These are phyloP conservation scores for Aspergillus flavus DNA, from an alignment of 2,329 filamentous ascomycete genomes.

Conservation along the genomic window DNA sequence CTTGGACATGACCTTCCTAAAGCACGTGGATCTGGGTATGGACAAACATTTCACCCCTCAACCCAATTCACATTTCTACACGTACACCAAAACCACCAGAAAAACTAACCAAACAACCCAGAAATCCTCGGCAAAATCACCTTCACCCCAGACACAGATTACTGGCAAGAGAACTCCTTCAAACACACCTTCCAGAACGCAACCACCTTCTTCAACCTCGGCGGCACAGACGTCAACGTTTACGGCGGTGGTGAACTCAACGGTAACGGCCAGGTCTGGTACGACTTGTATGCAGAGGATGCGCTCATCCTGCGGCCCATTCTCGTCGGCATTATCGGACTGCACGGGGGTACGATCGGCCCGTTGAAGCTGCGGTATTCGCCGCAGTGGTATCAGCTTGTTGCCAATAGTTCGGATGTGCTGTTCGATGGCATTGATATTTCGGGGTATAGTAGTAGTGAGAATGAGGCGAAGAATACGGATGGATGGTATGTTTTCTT, in stretches of 20 bases:
- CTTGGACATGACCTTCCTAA: conserved; percentile 65
- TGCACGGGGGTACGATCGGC: conserved; percentile 61
- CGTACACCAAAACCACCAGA: neutral
- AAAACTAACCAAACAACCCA: conserved; percentile 27
- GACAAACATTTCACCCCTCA: neutral
- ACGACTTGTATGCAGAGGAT: conserved; percentile 62
- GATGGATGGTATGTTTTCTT: conserved; percentile 53
- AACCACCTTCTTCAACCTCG: conserved; percentile 68
- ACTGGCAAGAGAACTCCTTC: conserved; percentile 69
- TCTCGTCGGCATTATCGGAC: conserved; percentile 59
- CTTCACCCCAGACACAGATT: conserved; percentile 68
- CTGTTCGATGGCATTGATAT: conserved; percentile 66
- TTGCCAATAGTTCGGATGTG: conserved; percentile 67
- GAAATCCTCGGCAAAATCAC: conserved; percentile 62
- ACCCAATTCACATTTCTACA: too few species aligned
- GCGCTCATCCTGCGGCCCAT: conserved; percentile 62
- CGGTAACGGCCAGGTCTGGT: conserved; percentile 68
- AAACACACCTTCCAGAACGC: conserved; percentile 67
- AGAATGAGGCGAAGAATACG: conserved; percentile 64
- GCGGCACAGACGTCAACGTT: conserved; percentile 67
- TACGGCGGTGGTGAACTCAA: conserved; percentile 67
- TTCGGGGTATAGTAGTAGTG: conserved; percentile 55
- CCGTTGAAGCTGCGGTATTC: conserved; percentile 64
- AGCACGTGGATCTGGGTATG: conserved; percentile 63
- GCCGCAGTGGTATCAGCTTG: conserved; percentile 65